Evolutionary conservation across 1,284 basidiomycete genomes (phyloP), one percentile per base, ranked within the genome.

Genomic region (Ceratobasidium sp.): DNA sequence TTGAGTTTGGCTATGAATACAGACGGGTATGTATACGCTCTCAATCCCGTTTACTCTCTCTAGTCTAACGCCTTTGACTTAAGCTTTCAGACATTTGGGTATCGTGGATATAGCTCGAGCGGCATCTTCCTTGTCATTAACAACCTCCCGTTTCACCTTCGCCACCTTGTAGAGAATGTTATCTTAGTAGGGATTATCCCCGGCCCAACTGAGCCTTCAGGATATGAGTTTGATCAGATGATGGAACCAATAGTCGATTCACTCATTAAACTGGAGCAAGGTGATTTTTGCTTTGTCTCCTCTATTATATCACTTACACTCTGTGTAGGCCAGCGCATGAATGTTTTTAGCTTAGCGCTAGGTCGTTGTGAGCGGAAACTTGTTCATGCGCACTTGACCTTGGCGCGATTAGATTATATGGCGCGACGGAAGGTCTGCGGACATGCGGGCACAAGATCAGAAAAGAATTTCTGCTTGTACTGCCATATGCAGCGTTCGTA

Each of bases 211-310:
- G 64, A 72, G 26, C 77, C 71, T 13, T 40, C 12, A 9, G 12
- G 39, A 13, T 72, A 75, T n/a, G 68, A 26, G 1, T 60, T 78
- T n/a, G 71, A 75, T 28, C 77, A 78, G 12, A 64, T 73, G 55
- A 13, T 78, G 9, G 71, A 68, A 2, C 69, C 64, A 0, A 40
- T 78, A 6, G 39, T 75, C 23, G 46, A 78, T 12, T 51, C 75
- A 2, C 20, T 77, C 10, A 20, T 68, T 23, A 13, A 53, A 44
- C 75, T 77, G 1, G 49, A 77, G 28, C 26, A 60, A 77, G 75
- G 75, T 77, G 3, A 33, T 33, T 33, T 33, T 33, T 33, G n/a
- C 33, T 33, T 33, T 33, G 33, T 33, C 4, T 33, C 33, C 33
- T 33, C 33, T 33, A 33, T 33, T 33, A 4, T 33, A 4, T 49